Percentiles rank a stretch among this genome's conserved stretches.
These are phyloP conservation scores for Talaromyces sp. DNA, from an alignment of 2,329 filamentous ascomycete species.

Conservation along the genomic window DNA sequence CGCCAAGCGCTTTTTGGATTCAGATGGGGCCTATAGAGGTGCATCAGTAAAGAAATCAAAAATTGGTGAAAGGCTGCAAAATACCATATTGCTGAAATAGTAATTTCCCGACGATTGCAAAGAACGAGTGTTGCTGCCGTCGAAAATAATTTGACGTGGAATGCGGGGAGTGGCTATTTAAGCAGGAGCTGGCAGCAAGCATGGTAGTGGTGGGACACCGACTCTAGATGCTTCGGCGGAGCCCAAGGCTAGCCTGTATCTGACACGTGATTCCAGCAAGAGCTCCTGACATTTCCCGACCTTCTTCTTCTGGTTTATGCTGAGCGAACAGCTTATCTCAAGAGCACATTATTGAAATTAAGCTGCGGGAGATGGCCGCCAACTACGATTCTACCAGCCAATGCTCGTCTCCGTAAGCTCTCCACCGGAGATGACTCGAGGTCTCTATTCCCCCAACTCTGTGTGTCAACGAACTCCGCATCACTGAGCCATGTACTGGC, in stretches of 20 bases:
- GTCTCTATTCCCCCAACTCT: conserved; percentile 27
- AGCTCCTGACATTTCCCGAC: conserved; percentile 5
- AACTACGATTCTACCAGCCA: conserved; percentile 25
- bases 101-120: background rate
- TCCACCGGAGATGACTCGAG: conserved; percentile 39
- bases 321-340: background rate
- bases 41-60: conserved; percentile 2
- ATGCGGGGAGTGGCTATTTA: conserved; percentile 22
- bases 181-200: background rate
- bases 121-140: conserved; percentile 6
- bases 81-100: conserved; percentile 19
- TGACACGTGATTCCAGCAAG: conserved; percentile 21
- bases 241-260: background rate
- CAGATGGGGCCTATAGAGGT: conserved; percentile 44
- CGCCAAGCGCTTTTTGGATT: conserved; percentile 81
- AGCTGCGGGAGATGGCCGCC: conserved; percentile 26
- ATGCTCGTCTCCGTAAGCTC: conserved; percentile 27
- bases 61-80: background rate
- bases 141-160: conserved; percentile 12
- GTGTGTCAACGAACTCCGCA: conserved; percentile 29
- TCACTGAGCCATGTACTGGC: conserved; percentile 50
- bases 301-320: background rate
- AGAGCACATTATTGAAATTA: conserved; percentile 11
- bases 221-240: conserved; percentile 23
- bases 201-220: background rate